Evolutionary conservation across 345 rosid species (phyloP).

Genomic region (Sonneratia alba): DNA sequence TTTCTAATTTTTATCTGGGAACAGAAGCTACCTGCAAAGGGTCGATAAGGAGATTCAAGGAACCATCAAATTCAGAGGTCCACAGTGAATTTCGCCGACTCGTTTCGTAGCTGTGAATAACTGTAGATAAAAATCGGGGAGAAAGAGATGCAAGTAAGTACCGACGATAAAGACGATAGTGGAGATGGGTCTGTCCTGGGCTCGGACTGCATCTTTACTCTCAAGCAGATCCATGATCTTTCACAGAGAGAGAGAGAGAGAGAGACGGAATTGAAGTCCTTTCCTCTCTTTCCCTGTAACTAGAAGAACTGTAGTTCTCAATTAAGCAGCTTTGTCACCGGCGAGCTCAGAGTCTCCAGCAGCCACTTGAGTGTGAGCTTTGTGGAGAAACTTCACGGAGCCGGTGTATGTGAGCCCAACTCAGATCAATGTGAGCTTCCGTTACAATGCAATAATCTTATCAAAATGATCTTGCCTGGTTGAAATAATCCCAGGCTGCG

Average conservation of each 20-base stretch:
- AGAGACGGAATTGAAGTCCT: not conserved
- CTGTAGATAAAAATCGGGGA: not conserved
- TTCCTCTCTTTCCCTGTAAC: not conserved
- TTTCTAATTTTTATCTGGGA: not conserved
- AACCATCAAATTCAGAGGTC: no score
- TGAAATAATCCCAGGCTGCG: no score
- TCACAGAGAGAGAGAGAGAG: not conserved
- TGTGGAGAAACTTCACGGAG: no score
- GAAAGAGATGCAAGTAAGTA: not conserved
- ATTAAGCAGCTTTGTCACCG: not conserved
- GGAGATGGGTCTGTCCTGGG: slow-evolving; percentile 39
- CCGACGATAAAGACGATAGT: slow-evolving; percentile 37
- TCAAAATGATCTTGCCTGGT: not conserved
- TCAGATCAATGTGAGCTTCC: no score
- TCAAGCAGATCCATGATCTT: slow-evolving; percentile 38
- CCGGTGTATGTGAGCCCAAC: no score
- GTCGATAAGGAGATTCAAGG: no score
- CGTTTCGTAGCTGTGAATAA: no score
- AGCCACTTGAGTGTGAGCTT: no score
- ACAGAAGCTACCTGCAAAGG: no score
- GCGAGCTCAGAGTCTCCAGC: no score
- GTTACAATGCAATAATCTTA: not conserved
- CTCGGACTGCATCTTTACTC: slow-evolving; percentile 29
- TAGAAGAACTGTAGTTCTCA: not conserved
- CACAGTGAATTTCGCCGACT: no score